These are phyloP conservation scores for Pharnaceum exiguum DNA, from an alignment of 148 eudicot species.

Conservation along the genomic window DNA sequence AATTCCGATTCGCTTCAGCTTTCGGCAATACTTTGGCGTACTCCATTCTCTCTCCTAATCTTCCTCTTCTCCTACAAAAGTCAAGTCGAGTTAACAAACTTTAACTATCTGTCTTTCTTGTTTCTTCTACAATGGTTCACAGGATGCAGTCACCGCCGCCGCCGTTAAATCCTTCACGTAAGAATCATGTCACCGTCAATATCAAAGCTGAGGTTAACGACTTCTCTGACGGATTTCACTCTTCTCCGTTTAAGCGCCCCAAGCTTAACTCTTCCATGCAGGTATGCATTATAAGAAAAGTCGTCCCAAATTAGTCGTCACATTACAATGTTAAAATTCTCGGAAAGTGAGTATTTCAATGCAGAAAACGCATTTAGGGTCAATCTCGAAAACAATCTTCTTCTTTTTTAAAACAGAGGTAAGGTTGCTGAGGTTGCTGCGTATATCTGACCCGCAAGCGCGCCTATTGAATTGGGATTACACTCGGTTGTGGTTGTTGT, in stretches of 20 bases:
- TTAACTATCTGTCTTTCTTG: not conserved
- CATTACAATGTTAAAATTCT: not conserved
- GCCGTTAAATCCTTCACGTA: conserved; percentile 15
- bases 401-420: too few relatives aligned
- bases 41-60: not conserved
- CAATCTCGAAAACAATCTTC: too few relatives aligned
- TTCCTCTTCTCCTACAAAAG: not conserved
- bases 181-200: conserved; percentile 18
- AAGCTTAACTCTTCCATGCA: conserved; percentile 29
- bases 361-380: too few relatives aligned
- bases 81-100: conserved; percentile 11
- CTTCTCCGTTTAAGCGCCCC: conserved; percentile 44
- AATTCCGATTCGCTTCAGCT: not conserved
- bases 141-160: conserved; percentile 29
- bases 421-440: too few relatives aligned
- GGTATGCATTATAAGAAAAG: conserved; percentile 17
- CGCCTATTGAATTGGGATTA: too few relatives aligned
- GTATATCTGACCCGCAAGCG: too few relatives aligned
- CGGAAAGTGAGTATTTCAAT: too few relatives aligned
- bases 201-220: conserved; percentile 45
- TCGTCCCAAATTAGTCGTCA: not conserved
- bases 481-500: too few relatives aligned
- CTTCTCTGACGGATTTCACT: conserved; percentile 16
- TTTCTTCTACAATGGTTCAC: conserved; percentile 28
- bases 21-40: conserved; percentile 11